Percentiles rank a stretch among this genome's conserved stretches.
These are phyloP conservation scores for Arxiozyma bovina DNA, from an alignment of 1,139 yeast species.

Conservation along the genomic window DNA sequence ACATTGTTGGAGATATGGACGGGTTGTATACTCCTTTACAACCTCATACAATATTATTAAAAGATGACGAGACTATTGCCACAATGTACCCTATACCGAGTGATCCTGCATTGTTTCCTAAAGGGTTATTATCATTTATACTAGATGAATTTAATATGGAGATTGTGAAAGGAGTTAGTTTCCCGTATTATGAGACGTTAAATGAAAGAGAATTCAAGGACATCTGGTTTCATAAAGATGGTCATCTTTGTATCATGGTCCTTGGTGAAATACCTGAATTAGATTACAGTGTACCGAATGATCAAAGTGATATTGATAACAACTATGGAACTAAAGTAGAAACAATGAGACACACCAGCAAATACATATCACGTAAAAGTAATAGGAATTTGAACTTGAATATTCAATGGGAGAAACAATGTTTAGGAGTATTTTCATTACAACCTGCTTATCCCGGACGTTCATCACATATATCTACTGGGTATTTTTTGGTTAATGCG, in stretches of 20 bases:
- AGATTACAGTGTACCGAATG: constrained; percentile 34
- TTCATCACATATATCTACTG: constrained; percentile 88
- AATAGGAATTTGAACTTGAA: constrained; percentile 24
- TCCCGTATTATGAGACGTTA: constrained; percentile 73
- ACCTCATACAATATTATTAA: constrained; percentile 55
- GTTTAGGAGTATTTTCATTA: constrained; percentile 74
- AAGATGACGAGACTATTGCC: constrained; percentile 87
- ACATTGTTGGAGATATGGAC: background rate
- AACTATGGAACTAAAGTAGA: constrained; percentile 18
- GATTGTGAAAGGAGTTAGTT: constrained; percentile 79
- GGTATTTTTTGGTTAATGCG: constrained; percentile 80
- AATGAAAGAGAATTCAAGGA: constrained; percentile 63
- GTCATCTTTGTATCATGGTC: constrained; percentile 81
- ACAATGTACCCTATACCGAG: constrained; percentile 79
- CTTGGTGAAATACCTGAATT: constrained; percentile 60
- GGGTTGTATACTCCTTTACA: constrained; percentile 19
- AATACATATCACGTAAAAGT: constrained; percentile 23
- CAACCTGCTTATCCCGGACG: constrained; percentile 91
- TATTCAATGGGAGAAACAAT: constrained; percentile 82
- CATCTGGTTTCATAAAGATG: constrained; percentile 67
- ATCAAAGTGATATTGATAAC: constrained; percentile 12
- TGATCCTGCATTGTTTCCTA: constrained; percentile 51
- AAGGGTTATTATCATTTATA: constrained; percentile 66
- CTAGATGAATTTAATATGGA: constrained; percentile 93
- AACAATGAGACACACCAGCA: constrained; percentile 25